A percentile compares a stretch with the other conserved stretches of the same genome.
These are phyloP conservation scores for Xylariaceae sp. DNA, from an alignment of 2,329 filamentous ascomycete species.

Conservation along the genomic window DNA sequence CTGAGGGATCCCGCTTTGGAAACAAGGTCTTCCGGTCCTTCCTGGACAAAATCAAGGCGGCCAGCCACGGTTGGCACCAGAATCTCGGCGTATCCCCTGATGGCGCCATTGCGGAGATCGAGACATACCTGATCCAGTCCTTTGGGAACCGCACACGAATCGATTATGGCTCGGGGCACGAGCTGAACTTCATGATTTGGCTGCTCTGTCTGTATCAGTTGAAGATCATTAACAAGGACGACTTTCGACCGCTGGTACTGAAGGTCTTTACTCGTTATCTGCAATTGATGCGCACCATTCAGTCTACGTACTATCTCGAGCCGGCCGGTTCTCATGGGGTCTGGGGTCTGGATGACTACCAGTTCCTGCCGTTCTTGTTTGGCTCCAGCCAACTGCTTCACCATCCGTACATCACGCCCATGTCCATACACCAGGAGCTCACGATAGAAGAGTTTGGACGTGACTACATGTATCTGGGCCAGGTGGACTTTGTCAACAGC, in stretches of 20 bases:
- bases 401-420: constrained; percentile 72
- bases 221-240: constrained; percentile 49
- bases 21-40: constrained; percentile 86
- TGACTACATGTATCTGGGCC: constrained; percentile 86
- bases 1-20: constrained; percentile 83
- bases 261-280: constrained; percentile 78
- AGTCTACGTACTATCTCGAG: constrained; percentile 92
- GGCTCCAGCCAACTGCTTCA: constrained; percentile 83
- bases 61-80: constrained; percentile 54
- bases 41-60: constrained; percentile 59
- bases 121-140: constrained; percentile 71
- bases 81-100: constrained; percentile 44
- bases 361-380: constrained; percentile 92
- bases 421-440: constrained; percentile 79
- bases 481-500: constrained; percentile 88
- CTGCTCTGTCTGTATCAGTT: constrained; percentile 88
- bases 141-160: constrained; percentile 84
- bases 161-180: constrained; percentile 95
- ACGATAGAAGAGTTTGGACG: constrained; percentile 77
- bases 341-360: constrained; percentile 96
- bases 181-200: constrained; percentile 96
- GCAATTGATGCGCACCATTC: constrained; percentile 75
- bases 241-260: constrained; percentile 70
- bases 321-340: constrained; percentile 95
- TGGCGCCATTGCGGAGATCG: constrained; percentile 60